Evolutionary conservation across 164 flowering plant genomes (phyloP), one percentile per base, ranked within the genome.

Genomic region (Protea cynaroides): DNA sequence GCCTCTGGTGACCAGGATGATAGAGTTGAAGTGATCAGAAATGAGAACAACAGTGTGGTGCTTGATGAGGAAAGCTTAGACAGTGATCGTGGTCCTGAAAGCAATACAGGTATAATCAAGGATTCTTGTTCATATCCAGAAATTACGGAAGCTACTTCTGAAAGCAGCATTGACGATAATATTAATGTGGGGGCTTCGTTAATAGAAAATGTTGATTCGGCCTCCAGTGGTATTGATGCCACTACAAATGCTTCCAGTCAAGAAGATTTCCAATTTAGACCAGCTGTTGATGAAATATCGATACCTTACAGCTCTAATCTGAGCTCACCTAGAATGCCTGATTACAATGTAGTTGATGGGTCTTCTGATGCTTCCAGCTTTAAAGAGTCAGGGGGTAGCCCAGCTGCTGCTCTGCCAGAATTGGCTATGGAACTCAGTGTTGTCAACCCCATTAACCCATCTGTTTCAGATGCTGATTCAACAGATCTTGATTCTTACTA

Each of bases 91-190:
- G 67, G 43, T 66, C 58, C 68, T 61, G 88, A 74, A 64, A 54
- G 68, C 56, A 49, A 69, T 69, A 65, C 84, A 81, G 88, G 81
- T 82, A 77, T 25, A 61, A 63, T 71, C 64, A 58, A 70, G 76
- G 84, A 74, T 63, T 49, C 67, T 71, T 72, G 71, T 70, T 73
- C 83, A 64, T 65, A 76, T 79, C 62, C 72, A 36, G 79, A 84
- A 70, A 56, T 46, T 72, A 66, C 46, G 57, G 81, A 79, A 49
- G 74, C 68, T 70, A 64, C 66, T 56, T 56, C 63, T 74, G 83
- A 76, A 63, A 76, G 69, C 76, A 70, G 64, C 66, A 43, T 63
- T 61, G 67, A 51, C 80, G 77, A 72, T 63, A 79, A 70, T 64
- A 56, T 60, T 62, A 69, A 49, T 66, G 13, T 19, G 29, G 72